phyloP scores from a whole-genome alignment of 139 green algal genomes.

The Coelastrella sp. region DNA sequence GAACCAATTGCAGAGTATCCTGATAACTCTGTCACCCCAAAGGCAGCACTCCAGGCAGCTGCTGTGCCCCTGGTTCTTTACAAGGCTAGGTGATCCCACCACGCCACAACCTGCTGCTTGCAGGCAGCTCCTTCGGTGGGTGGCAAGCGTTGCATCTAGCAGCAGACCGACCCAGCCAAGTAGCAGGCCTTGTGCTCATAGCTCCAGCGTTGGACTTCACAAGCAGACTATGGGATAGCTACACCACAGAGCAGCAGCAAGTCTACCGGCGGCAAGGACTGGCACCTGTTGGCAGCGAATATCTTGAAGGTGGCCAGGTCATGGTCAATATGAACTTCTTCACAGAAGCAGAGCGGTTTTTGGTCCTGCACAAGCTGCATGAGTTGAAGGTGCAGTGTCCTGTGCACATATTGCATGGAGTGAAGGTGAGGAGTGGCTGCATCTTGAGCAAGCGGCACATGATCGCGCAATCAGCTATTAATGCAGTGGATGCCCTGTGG shows the following conservation, averaged over 20 bases:
- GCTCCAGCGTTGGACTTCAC: slow-evolving; percentile 42
- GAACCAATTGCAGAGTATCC: no score
- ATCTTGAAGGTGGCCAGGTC: background rate
- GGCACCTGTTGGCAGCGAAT: background rate
- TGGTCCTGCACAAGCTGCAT: slow-evolving; percentile 22
- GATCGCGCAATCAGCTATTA: background rate
- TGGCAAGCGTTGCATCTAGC: background rate
- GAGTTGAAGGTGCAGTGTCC: slow-evolving; percentile 23
- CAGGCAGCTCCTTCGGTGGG: background rate
- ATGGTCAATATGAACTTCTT: slow-evolving; percentile 26
- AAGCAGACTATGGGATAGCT: background rate
- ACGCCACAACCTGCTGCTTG: background rate
- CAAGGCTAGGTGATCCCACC: no score
- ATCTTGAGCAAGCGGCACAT: background rate
- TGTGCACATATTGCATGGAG: slow-evolving; percentile 38
- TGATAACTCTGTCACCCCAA: no score
- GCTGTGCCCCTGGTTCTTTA: no score
- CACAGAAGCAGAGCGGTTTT: background rate
- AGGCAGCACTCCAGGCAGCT: background rate
- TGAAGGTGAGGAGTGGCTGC: slow-evolving; percentile 10
- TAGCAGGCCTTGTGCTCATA: slow-evolving; percentile 35
- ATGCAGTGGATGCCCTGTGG: no score
- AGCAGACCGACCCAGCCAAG: background rate
- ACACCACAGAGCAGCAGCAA: slow-evolving; percentile 24
- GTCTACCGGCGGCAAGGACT: background rate